phyloP scores from a whole-genome alignment of 345 rosid species.

The Camelina hispida region DNA sequence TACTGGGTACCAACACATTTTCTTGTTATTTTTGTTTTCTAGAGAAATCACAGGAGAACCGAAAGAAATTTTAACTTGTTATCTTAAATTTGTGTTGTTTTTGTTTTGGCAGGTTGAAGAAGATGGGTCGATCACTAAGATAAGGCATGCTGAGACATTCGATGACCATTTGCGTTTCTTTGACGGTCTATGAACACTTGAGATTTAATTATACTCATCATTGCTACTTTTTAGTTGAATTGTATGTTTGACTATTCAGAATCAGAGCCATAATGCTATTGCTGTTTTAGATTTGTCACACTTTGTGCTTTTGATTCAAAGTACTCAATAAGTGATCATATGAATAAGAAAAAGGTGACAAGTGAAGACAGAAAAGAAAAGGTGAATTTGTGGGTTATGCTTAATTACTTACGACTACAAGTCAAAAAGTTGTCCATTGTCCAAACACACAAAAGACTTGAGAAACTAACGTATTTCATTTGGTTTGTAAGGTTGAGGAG shows the following conservation, averaged over 20 bases:
- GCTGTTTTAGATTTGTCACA: slow-evolving; percentile 1
- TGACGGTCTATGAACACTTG: slow-evolving; percentile 59
- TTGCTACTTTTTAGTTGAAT: slow-evolving; percentile 5
- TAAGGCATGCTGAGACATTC: slow-evolving; percentile 84
- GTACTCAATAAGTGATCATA: slow-evolving; percentile 8
- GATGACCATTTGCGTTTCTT: slow-evolving; percentile 84
- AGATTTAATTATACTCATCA: slow-evolving; percentile 7
- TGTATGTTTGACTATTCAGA: slow-evolving; percentile 14
- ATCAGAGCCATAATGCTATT: slow-evolving; percentile 18
- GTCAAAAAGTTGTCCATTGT: background rate
- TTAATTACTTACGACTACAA: background rate
- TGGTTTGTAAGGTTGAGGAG: no score
- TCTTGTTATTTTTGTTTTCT: slow-evolving; percentile 4
- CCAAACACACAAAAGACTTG: background rate
- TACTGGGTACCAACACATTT: slow-evolving; percentile 72
- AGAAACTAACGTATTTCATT: background rate
- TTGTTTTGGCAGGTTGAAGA: slow-evolving; percentile 66
- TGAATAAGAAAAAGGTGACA: background rate
- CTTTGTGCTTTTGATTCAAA: background rate
- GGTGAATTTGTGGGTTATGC: background rate
- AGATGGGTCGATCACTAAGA: slow-evolving; percentile 78
- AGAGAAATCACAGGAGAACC: background rate
- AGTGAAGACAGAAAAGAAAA: background rate
- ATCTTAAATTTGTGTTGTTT: background rate
- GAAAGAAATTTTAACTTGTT: background rate